Evolutionary conservation across 2,329 filamentous ascomycete genomes (phyloP).

Genomic region (Boeremia exigua): DNA sequence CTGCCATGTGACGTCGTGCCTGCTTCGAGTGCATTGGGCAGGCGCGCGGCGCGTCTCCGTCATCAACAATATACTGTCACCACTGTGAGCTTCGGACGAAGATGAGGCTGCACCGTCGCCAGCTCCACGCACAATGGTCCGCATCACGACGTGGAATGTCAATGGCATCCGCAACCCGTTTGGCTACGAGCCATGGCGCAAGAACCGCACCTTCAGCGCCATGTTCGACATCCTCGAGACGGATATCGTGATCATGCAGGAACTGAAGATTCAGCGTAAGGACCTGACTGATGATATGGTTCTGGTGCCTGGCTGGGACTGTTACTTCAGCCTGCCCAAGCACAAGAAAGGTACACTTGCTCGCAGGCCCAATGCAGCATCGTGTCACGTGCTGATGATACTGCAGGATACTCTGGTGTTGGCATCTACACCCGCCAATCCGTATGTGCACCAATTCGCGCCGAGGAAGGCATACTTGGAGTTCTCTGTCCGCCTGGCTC

Average conservation of each 20-base stretch:
- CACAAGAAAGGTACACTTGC: constrained; percentile 80
- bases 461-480: constrained; percentile 93
- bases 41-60: constrained; percentile 24
- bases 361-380: not conserved
- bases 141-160: constrained; percentile 71
- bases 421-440: constrained; percentile 92
- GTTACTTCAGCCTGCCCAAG: constrained; percentile 90
- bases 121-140: constrained; percentile 63
- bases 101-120: constrained; percentile 17
- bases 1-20: constrained; percentile 34
- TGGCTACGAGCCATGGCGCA: constrained; percentile 60
- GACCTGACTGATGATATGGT: constrained; percentile 96
- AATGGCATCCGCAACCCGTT: constrained; percentile 63
- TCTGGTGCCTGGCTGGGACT: constrained; percentile 91
- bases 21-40: constrained; percentile 10
- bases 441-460: constrained; percentile 82
- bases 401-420: constrained; percentile 87
- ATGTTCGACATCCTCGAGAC: constrained; percentile 96
- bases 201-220: constrained; percentile 57
- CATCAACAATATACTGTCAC: constrained; percentile 4
- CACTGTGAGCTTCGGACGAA: constrained; percentile 6
- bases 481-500: constrained; percentile 76
- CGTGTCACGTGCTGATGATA: constrained; percentile 19
- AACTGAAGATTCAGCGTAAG: constrained; percentile 94
- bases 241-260: constrained; percentile 94